A percentile compares a stretch with the other conserved stretches of the same genome.
Conservation (phyloP, 345 rosid genomes). For the Excoecaria cochinchinensis region DNA sequence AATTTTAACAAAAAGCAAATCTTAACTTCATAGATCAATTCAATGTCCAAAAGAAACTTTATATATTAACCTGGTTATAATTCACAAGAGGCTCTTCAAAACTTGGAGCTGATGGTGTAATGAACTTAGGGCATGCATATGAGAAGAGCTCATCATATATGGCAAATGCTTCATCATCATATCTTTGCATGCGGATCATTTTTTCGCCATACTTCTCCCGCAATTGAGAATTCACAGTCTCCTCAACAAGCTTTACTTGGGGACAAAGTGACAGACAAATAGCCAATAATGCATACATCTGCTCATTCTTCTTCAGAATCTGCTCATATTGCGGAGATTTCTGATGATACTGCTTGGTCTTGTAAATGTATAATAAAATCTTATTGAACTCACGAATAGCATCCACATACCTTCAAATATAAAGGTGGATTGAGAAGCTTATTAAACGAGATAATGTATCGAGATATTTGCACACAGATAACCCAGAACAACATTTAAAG, state of each 20-base stretch:
- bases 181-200: slow-evolving; percentile 92
- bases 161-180: slow-evolving; percentile 81
- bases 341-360: slow-evolving; percentile 91
- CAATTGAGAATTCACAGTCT: slow-evolving; percentile 79
- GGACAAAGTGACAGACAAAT: slow-evolving; percentile 89
- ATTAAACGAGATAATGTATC: not conserved
- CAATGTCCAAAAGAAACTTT: not conserved
- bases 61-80: slow-evolving; percentile 67
- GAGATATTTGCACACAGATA: not conserved
- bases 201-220: slow-evolving; percentile 98
- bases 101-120: slow-evolving; percentile 90
- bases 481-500: not conserved
- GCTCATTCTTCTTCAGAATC: slow-evolving; percentile 95
- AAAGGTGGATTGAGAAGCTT: not conserved
- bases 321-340: slow-evolving; percentile 94
- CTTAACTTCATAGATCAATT: not conserved
- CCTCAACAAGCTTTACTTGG: slow-evolving; percentile 85
- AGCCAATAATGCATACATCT: slow-evolving; percentile 94
- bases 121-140: slow-evolving; percentile 98
- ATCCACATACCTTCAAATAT: slow-evolving; percentile 69
- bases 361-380: slow-evolving; percentile 86
- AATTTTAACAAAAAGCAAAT: not conserved
- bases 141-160: slow-evolving; percentile 94
- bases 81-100: slow-evolving; percentile 94
- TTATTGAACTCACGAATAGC: slow-evolving; percentile 94